A percentile compares a stretch with the other conserved stretches of the same genome.
Evolutionary conservation across 352 stramenopile genomes (phyloP).

Genomic region (Phytophthora pluvialis): DNA sequence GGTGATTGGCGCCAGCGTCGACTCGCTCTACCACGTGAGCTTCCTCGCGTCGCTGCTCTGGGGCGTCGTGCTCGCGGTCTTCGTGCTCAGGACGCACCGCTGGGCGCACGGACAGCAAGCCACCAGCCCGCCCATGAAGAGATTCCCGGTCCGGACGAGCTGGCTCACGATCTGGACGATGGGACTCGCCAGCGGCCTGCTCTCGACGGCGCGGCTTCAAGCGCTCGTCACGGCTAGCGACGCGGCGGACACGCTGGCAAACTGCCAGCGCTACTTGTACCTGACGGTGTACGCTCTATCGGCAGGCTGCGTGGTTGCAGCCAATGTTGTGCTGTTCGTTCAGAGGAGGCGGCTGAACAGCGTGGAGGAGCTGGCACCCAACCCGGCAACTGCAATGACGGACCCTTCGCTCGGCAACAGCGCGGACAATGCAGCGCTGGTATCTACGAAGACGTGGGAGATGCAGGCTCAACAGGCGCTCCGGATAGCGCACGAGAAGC

Average conservation of each 20-base stretch:
- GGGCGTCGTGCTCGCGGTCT: conserved; percentile 53
- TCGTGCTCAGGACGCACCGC: conserved; percentile 45
- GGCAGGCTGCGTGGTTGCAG: conserved; percentile 32
- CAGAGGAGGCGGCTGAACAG: conserved; percentile 21
- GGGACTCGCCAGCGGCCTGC: conserved; percentile 46
- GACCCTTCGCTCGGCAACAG: conserved; percentile 29
- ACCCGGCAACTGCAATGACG: conserved; percentile 20
- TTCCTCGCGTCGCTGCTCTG: conserved; percentile 60
- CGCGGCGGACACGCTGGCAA: conserved; percentile 1
- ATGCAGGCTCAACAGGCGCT: conserved; percentile 36
- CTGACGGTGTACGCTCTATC: conserved; percentile 43
- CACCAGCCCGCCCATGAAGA: conserved; percentile 26
- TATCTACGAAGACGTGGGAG: conserved; percentile 41
- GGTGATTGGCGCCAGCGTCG: conserved; percentile 47
- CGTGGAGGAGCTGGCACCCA: conserved; percentile 16
- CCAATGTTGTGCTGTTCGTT: conserved; percentile 44
- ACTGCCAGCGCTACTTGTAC: conserved; percentile 40
- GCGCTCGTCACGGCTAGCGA: conserved; percentile 29
- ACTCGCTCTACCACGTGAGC: conserved; percentile 43
- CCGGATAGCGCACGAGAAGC: conserved; percentile 43
- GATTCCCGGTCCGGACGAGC: conserved; percentile 52
- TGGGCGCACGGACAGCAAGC: conserved; percentile 8
- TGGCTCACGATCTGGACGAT: conserved; percentile 59
- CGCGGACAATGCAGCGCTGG: conserved; percentile 12
- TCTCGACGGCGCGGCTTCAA: conserved; percentile 45